Percentiles rank a stretch among this genome's conserved stretches.
These are phyloP conservation scores for Kuraishia borneana DNA, from an alignment of 805 yeast species.

Conservation along the genomic window DNA sequence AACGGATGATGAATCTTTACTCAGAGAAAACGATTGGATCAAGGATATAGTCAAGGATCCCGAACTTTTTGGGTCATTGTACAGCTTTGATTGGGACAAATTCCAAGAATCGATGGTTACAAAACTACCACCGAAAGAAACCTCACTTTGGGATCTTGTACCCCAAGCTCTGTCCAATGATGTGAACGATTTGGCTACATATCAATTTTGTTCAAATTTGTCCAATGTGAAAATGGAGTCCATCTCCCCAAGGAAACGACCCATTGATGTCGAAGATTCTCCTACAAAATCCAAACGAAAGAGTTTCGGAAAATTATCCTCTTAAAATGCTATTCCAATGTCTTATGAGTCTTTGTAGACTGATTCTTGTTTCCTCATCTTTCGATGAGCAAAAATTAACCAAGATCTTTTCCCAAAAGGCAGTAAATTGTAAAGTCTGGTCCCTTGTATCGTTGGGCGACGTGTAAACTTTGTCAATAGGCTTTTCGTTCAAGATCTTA, in stretches of 20 bases:
- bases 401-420: conserved; percentile 42
- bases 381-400: conserved; percentile 28
- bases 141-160: background rate
- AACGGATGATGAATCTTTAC: conserved; percentile 1
- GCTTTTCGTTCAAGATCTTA: conserved; percentile 14
- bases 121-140: background rate
- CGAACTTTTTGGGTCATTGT: background rate
- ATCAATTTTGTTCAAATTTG: too few species aligned
- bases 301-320: too few species aligned
- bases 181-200: too few species aligned
- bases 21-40: background rate
- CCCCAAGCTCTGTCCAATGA: too few species aligned
- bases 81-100: background rate
- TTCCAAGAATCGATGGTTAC: background rate
- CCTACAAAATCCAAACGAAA: background rate
- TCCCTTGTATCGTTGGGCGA: conserved; percentile 16
- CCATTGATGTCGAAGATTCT: too few species aligned
- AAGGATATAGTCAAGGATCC: background rate
- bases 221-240: too few species aligned
- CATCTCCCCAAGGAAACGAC: too few species aligned
- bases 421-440: conserved; percentile 27
- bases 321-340: too few species aligned
- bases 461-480: conserved; percentile 6
- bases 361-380: conserved; percentile 14
- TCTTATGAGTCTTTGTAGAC: background rate